Conservation (phyloP, 2,329 filamentous ascomycete species). For the Penicillium hesseltinei region DNA sequence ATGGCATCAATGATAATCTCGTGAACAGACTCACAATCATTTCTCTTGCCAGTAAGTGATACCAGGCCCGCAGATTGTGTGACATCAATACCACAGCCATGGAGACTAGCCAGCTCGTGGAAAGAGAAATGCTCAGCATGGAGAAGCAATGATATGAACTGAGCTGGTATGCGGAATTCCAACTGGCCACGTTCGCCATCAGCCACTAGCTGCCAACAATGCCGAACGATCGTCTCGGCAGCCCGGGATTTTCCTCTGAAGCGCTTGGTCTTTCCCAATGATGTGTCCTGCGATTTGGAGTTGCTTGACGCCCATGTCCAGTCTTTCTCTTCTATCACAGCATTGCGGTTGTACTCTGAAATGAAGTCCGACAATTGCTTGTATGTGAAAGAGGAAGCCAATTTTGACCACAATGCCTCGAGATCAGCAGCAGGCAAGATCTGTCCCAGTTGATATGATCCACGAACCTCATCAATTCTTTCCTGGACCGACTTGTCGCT, state of each 20-base stretch:
- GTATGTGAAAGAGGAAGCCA: conserved; percentile 36
- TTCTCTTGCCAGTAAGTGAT: conserved; percentile 36
- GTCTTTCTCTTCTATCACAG: background rate
- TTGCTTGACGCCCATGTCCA: conserved; percentile 34
- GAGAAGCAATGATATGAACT: conserved; percentile 32
- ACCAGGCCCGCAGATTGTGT: conserved; percentile 34
- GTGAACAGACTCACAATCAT: conserved; percentile 34
- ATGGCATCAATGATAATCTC: conserved; percentile 34
- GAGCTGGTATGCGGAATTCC: conserved; percentile 33
- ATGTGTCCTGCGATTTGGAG: conserved; percentile 15
- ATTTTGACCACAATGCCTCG: conserved; percentile 28
- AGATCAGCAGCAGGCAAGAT: conserved; percentile 30
- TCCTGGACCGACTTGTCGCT: conserved; percentile 18
- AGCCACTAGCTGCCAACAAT: conserved; percentile 40
- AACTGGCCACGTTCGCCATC: conserved; percentile 37
- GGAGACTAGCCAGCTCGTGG: conserved; percentile 35
- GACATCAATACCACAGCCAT: conserved; percentile 39
- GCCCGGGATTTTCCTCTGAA: conserved; percentile 33
- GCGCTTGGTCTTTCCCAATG: conserved; percentile 19
- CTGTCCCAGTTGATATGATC: conserved; percentile 22
- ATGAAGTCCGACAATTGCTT: conserved; percentile 36
- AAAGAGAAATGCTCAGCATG: conserved; percentile 37
- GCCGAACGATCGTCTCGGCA: conserved; percentile 38
- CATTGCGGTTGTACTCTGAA: background rate
- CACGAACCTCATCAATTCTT: conserved; percentile 31